These are phyloP conservation scores for Plasmodium inui DNA, from an alignment of 169 alveolate genomes.

Conservation along the genomic window DNA sequence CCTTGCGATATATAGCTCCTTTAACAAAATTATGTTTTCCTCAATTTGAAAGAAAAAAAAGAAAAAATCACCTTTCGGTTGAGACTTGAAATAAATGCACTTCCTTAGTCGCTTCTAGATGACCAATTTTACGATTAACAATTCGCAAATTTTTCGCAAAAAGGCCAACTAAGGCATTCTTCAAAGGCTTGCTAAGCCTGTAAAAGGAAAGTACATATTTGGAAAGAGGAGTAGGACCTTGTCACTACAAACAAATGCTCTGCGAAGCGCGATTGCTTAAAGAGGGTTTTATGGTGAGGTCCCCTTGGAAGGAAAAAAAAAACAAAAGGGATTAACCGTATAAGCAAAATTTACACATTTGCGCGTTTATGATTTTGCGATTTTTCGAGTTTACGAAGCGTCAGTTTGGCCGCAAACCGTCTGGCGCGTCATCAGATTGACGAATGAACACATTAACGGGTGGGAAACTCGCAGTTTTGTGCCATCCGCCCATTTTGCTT, in stretches of 20 bases:
- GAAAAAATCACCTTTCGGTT: neutral
- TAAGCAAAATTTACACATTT: neutral
- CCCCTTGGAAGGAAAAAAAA: neutral
- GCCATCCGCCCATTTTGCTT: neutral
- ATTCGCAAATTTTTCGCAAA: neutral
- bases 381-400: neutral
- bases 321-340: neutral
- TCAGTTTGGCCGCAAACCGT: neutral
- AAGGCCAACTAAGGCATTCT: neutral
- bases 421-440: neutral
- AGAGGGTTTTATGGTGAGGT: neutral
- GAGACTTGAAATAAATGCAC: neutral
- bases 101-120: neutral
- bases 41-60: neutral
- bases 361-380: neutral
- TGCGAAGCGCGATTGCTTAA: neutral
- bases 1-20: neutral
- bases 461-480: neutral
- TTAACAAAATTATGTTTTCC: neutral
- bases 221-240: neutral
- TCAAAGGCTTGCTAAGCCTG: neutral
- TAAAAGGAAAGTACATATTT: neutral
- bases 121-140: neutral
- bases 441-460: neutral
- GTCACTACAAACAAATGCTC: neutral